phyloP scores from a whole-genome alignment of 208 protist genomes.

The Herpetomonas tarakana region DNA sequence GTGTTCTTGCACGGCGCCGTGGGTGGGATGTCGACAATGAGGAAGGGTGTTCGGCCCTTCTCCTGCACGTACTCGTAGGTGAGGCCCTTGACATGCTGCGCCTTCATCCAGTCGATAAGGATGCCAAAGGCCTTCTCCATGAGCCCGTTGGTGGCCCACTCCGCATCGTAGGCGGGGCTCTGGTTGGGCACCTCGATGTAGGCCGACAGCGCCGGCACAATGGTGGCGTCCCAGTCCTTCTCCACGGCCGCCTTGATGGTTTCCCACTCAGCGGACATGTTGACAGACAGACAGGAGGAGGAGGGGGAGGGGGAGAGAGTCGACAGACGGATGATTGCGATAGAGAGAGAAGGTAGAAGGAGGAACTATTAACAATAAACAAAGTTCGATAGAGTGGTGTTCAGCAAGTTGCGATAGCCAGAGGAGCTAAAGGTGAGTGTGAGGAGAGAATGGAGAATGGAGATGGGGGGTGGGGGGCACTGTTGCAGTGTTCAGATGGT shows the following conservation, averaged over 20 bases:
- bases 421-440: too few species aligned
- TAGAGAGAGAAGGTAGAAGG: too few species aligned
- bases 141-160: conserved; percentile 87
- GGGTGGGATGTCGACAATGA: conserved; percentile 77
- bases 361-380: too few species aligned
- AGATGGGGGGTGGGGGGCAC: too few species aligned
- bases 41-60: conserved; percentile 76
- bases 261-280: conserved; percentile 29
- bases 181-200: conserved; percentile 94
- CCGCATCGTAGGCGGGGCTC: conserved; percentile 89
- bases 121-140: conserved; percentile 84
- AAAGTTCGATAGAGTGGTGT: too few species aligned
- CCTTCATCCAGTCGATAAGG: conserved; percentile 83
- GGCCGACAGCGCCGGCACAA: conserved; percentile 74
- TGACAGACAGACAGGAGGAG: too few species aligned
- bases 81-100: conserved; percentile 68
- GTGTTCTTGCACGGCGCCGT: conserved; percentile 55
- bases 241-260: conserved; percentile 48
- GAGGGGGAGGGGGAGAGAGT: too few species aligned
- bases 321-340: too few species aligned
- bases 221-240: conserved; percentile 78
- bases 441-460: too few species aligned
- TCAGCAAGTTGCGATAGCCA: too few species aligned
- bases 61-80: conserved; percentile 74
- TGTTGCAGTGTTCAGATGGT: too few species aligned